Evolutionary conservation across 148 eudicot genomes (phyloP), one percentile per base, ranked within the genome.

Genomic region (Rhododendron henanense): DNA sequence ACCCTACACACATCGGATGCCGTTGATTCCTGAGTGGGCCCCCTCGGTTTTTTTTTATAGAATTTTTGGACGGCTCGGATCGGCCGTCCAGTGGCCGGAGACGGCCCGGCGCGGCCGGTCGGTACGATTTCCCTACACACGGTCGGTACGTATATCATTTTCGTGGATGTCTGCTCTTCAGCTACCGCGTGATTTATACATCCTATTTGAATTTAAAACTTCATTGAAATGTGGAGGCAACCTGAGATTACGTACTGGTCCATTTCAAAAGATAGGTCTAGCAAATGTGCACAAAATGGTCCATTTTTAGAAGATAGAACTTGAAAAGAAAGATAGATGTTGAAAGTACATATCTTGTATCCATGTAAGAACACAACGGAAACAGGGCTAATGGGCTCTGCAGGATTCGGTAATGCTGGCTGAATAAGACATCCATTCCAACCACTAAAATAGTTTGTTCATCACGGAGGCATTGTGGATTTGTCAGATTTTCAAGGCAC

Each of bases 331-430:
- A 47, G 50, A 15, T 13, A 78, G 50, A 15, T 48, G 57, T 67
- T 71, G 81, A n/a, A 79, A 35, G 81, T 25, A 11, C 5, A 48
- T 50, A 0, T 48, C 25, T 33, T 79, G 37, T 79, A 25, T 79
- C 21, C 35, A 51, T 31, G 37, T 21, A 10, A 23, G 55, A 78
- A 18, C 47, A 44, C 0, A 33, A 18, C 4, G 15, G 19, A 18
- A 81, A 53, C 31, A 37, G 83, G 41, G 81, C 81, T 79, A 23
- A 48, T n/a, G 35, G 82, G 59, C 82, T 48, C 33, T 50, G 80
- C 80, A 25, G 21, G 59, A 25, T 79, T 79, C 33, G 21, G 2
- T 14, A 47, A 50, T 48, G 28, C 37, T 9, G 19, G 61, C 23
- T 48, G 39, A 79, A 3, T 47, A 48, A 48, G 53, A 45, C 18